Conservation (phyloP, 257 asterid species). For the Nicotiana knightiana region DNA sequence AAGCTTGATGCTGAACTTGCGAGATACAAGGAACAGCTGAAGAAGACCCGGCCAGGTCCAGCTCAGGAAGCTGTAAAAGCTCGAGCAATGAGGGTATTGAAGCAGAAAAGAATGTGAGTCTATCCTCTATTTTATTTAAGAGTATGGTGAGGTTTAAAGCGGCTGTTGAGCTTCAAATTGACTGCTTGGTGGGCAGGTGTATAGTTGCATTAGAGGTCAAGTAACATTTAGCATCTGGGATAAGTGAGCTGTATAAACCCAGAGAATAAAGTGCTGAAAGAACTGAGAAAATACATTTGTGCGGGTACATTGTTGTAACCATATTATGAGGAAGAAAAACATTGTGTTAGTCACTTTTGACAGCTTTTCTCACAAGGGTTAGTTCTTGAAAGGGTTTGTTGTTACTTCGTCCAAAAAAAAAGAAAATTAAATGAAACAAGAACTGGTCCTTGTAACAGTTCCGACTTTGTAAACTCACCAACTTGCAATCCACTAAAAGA, state of each 20-base stretch:
- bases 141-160: not conserved
- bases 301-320: not conserved
- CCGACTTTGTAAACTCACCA: not conserved
- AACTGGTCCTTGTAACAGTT: not conserved
- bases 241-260: not conserved
- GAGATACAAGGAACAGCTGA: slow-evolving; percentile 76
- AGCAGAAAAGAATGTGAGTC: slow-evolving; percentile 86
- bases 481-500: not conserved
- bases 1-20: slow-evolving; percentile 81
- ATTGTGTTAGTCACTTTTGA: not conserved
- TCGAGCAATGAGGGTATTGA: slow-evolving; percentile 96
- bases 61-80: slow-evolving; percentile 97
- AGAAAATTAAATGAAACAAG: not conserved
- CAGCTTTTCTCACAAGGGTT: not conserved
- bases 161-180: not conserved
- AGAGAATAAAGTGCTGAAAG: not conserved
- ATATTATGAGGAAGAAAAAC: not conserved
- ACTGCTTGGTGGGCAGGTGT: not conserved
- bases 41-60: slow-evolving; percentile 96
- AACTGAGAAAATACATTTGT: not conserved
- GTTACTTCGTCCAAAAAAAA: not conserved
- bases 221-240: not conserved
- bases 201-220: not conserved
- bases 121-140: not conserved
- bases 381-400: not conserved